Conservation (phyloP, 2,329 filamentous ascomycete species). For the Fonsecaea monophora region DNA sequence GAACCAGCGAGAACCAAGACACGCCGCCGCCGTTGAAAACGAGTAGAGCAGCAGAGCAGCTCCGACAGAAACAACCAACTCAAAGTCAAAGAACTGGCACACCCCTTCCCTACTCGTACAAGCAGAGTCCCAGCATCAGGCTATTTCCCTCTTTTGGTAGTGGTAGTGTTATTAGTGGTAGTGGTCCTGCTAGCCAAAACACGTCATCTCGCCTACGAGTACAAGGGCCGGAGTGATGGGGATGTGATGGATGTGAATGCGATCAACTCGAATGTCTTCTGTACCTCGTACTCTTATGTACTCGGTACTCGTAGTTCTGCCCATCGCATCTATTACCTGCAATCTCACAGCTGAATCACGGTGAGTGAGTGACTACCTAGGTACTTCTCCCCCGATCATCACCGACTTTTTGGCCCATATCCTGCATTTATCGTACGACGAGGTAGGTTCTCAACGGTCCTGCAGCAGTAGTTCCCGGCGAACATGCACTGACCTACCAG, state of each 20-base stretch:
- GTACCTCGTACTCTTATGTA: too few species aligned
- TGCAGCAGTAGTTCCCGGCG: conserved; percentile 3
- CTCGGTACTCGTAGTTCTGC: not conserved
- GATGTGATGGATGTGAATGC: not conserved
- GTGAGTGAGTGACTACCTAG: too few species aligned
- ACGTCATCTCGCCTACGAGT: conserved; percentile 1
- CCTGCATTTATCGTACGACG: not conserved
- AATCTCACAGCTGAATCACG: not conserved
- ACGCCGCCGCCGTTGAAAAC: not conserved
- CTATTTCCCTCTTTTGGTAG: not conserved
- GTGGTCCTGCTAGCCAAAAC: not conserved
- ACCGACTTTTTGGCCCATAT: not conserved
- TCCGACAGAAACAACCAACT: too few species aligned
- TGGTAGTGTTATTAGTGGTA: too few species aligned
- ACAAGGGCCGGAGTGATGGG: not conserved
- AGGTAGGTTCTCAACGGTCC: not conserved
- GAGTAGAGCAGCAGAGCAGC: not conserved
- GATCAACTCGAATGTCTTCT: too few species aligned
- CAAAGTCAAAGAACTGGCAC: not conserved
- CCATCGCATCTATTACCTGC: not conserved
- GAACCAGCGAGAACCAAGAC: not conserved
- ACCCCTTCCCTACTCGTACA: not conserved
- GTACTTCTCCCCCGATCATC: not conserved
- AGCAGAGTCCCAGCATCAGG: too few species aligned
- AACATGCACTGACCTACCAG: not conserved